These are phyloP conservation scores for Cryptosporidium sp. DNA, from an alignment of 169 alveolate species.

Conservation along the genomic window DNA sequence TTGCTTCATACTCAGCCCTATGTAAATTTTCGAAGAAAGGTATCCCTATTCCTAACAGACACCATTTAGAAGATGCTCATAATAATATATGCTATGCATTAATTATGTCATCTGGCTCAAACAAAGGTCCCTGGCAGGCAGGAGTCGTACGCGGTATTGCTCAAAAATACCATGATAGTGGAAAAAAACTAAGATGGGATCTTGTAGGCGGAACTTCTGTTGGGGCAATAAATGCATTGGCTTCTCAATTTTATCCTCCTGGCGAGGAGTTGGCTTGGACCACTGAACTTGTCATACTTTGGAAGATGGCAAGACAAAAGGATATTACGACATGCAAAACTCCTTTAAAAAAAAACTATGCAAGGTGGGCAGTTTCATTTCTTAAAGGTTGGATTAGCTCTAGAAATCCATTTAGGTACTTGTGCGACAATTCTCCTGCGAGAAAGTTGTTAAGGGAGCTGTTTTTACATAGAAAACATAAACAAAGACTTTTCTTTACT, in stretches of 20 bases:
- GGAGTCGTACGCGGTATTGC: conserved; percentile 75
- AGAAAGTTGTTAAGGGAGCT: conserved; percentile 63
- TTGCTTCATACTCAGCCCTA: not conserved
- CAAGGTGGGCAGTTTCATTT: conserved; percentile 58
- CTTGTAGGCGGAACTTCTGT: conserved; percentile 73
- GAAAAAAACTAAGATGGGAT: conserved; percentile 65
- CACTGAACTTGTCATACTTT: conserved; percentile 58
- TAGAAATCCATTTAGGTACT: conserved; percentile 58
- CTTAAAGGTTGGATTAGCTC: conserved; percentile 56
- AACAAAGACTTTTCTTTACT: conserved; percentile 67
- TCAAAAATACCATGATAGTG: conserved; percentile 64
- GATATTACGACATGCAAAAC: conserved; percentile 70
- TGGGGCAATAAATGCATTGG: conserved; percentile 72
- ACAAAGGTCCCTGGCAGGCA: conserved; percentile 76
- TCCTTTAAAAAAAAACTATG: conserved; percentile 70
- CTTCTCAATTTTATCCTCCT: conserved; percentile 72
- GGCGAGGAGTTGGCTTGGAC: conserved; percentile 73
- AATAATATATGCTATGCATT: conserved; percentile 64
- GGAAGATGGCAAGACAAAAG: conserved; percentile 74
- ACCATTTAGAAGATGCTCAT: conserved; percentile 73
- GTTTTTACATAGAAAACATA: conserved; percentile 63
- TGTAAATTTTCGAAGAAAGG: conserved; percentile 28
- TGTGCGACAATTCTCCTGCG: conserved; percentile 72
- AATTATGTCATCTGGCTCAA: conserved; percentile 65
- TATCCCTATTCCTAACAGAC: conserved; percentile 56